Percentiles rank a stretch among this genome's conserved stretches.
phyloP scores from a whole-genome alignment of 1,284 basidiomycete species.

The Polyporus tsugae region DNA sequence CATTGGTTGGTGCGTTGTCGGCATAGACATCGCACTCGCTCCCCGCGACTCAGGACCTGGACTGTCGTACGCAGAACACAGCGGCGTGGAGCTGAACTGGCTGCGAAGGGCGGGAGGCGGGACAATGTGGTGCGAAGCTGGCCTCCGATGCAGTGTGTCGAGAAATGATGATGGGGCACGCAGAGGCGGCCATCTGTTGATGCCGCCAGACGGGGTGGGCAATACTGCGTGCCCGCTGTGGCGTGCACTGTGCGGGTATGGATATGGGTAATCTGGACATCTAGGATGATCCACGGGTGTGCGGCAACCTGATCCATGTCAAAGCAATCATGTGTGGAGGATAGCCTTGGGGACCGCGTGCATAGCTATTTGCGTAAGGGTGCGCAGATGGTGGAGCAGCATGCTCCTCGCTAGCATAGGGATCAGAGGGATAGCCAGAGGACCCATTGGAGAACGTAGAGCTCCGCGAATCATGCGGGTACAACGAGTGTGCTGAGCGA shows the following conservation, averaged over 20 bases:
- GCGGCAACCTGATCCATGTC: constrained; percentile 72
- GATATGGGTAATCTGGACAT: constrained; percentile 65
- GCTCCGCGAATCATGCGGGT: constrained; percentile 33
- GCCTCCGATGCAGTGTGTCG: constrained; percentile 62
- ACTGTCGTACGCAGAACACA: constrained; percentile 66
- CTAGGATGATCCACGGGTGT: constrained; percentile 69
- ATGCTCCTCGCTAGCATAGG: constrained; percentile 38
- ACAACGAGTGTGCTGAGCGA: constrained; percentile 35
- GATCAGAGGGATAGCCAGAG: constrained; percentile 34
- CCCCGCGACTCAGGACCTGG: constrained; percentile 37
- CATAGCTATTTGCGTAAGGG: constrained; percentile 40
- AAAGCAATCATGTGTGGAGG: constrained; percentile 71
- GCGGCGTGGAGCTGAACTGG: constrained; percentile 75
- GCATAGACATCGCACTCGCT: constrained; percentile 35
- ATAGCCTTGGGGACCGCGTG: constrained; percentile 62
- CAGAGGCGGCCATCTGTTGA: constrained; percentile 26
- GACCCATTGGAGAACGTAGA: constrained; percentile 40
- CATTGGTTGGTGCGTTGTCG: constrained; percentile 43
- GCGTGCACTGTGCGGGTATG: constrained; percentile 36
- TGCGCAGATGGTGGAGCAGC: constrained; percentile 39
- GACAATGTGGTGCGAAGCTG: constrained; percentile 53
- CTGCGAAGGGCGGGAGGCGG: constrained; percentile 66
- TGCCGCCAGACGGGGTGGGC: constrained; percentile 25
- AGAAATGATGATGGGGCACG: constrained; percentile 54
- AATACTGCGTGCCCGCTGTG: constrained; percentile 35